Percentiles rank a stretch among this genome's conserved stretches.
phyloP scores from a whole-genome alignment of 495 filamentous ascomycete genomes.

The Chaetomium fimeti region DNA sequence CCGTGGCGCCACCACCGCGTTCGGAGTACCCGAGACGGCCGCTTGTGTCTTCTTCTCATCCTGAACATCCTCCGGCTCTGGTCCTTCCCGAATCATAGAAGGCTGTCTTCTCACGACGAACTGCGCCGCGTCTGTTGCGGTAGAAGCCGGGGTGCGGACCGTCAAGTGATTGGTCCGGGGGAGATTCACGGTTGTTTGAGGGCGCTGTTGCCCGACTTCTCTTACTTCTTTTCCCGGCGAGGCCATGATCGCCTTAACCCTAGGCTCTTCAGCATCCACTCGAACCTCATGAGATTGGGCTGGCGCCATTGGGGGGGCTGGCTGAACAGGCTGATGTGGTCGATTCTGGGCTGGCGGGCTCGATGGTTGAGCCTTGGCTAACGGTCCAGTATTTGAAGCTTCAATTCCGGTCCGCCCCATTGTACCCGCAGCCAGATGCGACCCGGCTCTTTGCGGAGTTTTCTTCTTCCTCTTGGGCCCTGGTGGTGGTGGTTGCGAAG shows the following conservation, averaged over 20 bases:
- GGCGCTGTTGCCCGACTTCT: slow-evolving; percentile 20
- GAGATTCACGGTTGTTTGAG: not conserved
- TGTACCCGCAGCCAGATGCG: slow-evolving; percentile 41
- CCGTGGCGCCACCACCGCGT: slow-evolving; percentile 38
- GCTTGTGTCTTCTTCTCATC: slow-evolving; percentile 22
- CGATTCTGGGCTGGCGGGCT: slow-evolving; percentile 14
- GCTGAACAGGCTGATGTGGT: not conserved
- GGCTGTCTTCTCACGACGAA: slow-evolving; percentile 52
- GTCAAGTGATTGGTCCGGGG: not conserved
- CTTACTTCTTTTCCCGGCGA: slow-evolving; percentile 27
- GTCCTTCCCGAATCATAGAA: slow-evolving; percentile 61
- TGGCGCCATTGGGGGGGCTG: not conserved
- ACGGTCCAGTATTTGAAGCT: slow-evolving; percentile 36
- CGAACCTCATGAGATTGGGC: not conserved
- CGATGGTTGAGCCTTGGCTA: slow-evolving; percentile 36
- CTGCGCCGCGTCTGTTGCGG: slow-evolving; percentile 6
- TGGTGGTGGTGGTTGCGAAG: slow-evolving; percentile 49
- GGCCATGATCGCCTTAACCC: slow-evolving; percentile 22
- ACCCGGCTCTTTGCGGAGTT: slow-evolving; percentile 33
- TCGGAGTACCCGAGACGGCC: slow-evolving; percentile 30
- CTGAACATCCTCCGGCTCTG: slow-evolving; percentile 46
- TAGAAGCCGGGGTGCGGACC: not conserved
- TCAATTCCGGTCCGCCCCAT: slow-evolving; percentile 30
- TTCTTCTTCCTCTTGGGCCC: slow-evolving; percentile 57
- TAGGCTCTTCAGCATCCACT: slow-evolving; percentile 22